Evolutionary conservation across 2,329 filamentous ascomycete genomes (phyloP).

Genomic region (Periconia sp.): DNA sequence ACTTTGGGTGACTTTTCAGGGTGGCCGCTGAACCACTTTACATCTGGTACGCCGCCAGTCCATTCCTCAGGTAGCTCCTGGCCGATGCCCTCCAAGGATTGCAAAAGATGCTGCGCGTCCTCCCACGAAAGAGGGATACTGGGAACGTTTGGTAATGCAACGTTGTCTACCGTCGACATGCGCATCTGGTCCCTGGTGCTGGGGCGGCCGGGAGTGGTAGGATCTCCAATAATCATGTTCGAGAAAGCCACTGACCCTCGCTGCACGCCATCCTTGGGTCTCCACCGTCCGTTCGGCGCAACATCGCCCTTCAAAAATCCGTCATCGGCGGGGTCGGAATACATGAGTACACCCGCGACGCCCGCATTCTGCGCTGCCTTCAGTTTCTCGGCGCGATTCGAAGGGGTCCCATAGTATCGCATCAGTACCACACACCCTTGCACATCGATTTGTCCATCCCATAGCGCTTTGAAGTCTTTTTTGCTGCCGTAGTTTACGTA

Average conservation of each 20-base stretch:
- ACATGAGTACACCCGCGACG: constrained; percentile 85
- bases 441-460: constrained; percentile 70
- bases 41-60: constrained; percentile 74
- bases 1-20: constrained; percentile 69
- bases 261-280: constrained; percentile 81
- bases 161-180: constrained; percentile 68
- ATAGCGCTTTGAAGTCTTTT: constrained; percentile 76
- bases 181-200: constrained; percentile 68
- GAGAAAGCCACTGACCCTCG: constrained; percentile 78
- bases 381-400: constrained; percentile 76
- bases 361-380: constrained; percentile 87
- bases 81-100: constrained; percentile 75
- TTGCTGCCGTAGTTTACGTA: constrained; percentile 91
- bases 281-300: constrained; percentile 76
- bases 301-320: constrained; percentile 73
- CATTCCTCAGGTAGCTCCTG: constrained; percentile 68
- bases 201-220: constrained; percentile 86
- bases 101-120: constrained; percentile 78
- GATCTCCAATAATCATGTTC: constrained; percentile 84
- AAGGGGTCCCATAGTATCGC: constrained; percentile 73
- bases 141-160: constrained; percentile 78
- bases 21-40: constrained; percentile 84
- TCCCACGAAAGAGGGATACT: constrained; percentile 89
- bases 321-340: constrained; percentile 85
- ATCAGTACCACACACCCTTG: constrained; percentile 83